These are phyloP conservation scores for Vitis rotundifolia DNA, from an alignment of 164 flowering plant species.

Conservation along the genomic window DNA sequence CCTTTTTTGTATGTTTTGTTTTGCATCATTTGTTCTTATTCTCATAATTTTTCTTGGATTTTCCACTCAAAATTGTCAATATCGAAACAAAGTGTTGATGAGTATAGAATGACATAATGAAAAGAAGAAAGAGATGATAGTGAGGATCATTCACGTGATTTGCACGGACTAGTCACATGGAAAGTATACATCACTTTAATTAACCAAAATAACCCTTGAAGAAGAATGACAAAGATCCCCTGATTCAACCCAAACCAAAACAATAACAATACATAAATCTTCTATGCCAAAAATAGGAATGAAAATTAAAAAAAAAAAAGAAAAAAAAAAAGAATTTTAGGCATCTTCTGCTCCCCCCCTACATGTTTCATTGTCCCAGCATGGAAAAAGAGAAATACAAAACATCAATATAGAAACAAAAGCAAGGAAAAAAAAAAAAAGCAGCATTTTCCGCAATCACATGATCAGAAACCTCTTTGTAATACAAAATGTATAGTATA, in stretches of 20 bases:
- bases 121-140: not conserved
- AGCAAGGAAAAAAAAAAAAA: constrained; percentile 1
- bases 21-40: no score
- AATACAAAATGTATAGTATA: constrained; percentile 13
- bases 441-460: constrained; percentile 18
- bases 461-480: constrained; percentile 13
- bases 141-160: not conserved
- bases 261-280: constrained; percentile 18
- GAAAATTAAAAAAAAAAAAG: not conserved
- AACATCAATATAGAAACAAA: not conserved
- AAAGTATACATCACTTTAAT: not conserved
- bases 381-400: constrained; percentile 7
- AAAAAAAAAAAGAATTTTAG: constrained; percentile 13
- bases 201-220: not conserved
- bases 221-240: constrained; percentile 3
- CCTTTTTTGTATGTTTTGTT: no score
- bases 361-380: constrained; percentile 8
- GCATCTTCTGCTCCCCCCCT: not conserved
- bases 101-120: no score
- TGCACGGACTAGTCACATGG: not conserved
- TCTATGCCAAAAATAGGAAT: constrained; percentile 11
- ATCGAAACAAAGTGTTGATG: no score
- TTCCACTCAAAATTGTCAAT: no score
- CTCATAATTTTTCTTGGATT: no score
- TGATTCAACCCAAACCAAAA: constrained; percentile 25